Conservation (phyloP, 805 yeast species). For the Saturnispora diversa region DNA sequence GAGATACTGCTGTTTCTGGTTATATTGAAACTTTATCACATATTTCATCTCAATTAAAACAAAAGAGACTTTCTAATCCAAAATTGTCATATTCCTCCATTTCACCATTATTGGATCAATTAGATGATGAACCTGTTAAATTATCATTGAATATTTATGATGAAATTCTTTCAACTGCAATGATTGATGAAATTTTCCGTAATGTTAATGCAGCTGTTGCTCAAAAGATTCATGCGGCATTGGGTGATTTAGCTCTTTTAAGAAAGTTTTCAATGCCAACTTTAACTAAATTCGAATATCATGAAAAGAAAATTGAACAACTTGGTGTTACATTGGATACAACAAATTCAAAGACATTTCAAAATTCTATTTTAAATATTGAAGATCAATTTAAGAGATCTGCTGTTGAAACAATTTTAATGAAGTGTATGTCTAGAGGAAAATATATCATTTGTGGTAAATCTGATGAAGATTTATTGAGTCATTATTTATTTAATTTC, state of each 20-base stretch:
- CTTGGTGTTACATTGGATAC: slow-evolving; percentile 68
- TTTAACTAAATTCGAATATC: slow-evolving; percentile 67
- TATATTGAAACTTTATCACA: slow-evolving; percentile 56
- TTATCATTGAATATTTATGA: slow-evolving; percentile 68
- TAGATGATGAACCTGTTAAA: slow-evolving; percentile 78
- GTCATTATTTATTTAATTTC: slow-evolving; percentile 72
- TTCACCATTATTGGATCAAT: slow-evolving; percentile 62
- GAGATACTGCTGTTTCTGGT: slow-evolving; percentile 51
- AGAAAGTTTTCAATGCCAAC: slow-evolving; percentile 87
- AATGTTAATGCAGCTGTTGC: slow-evolving; percentile 85
- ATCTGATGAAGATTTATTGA: slow-evolving; percentile 67
- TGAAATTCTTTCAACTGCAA: slow-evolving; percentile 43
- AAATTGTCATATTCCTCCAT: slow-evolving; percentile 41
- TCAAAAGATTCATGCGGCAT: slow-evolving; percentile 58
- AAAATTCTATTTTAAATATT: slow-evolving; percentile 59
- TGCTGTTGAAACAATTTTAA: slow-evolving; percentile 70
- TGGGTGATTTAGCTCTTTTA: slow-evolving; percentile 76
- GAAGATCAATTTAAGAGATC: slow-evolving; percentile 55
- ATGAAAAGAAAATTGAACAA: slow-evolving; percentile 60
- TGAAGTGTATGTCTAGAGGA: slow-evolving; percentile 77
- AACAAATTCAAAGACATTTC: slow-evolving; percentile 59
- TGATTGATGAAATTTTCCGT: slow-evolving; percentile 68
- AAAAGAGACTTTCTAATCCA: slow-evolving; percentile 51
- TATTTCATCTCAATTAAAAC: slow-evolving; percentile 61
- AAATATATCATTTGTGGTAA: slow-evolving; percentile 85